phyloP scores from a whole-genome alignment of 257 asterid genomes.

The Hygrophila difformis region DNA sequence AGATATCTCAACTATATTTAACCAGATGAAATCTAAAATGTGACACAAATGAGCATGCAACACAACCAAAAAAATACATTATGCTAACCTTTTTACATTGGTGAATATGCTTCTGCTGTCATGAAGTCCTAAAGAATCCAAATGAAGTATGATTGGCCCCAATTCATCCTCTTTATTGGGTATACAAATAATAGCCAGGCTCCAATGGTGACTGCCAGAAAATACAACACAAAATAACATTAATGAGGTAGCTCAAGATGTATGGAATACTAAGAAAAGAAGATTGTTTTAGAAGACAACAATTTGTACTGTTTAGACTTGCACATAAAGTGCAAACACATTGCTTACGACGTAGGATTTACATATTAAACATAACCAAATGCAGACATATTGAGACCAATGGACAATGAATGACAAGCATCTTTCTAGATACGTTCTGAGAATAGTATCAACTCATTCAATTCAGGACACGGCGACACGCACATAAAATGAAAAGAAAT shows the following conservation, averaged over 20 bases:
- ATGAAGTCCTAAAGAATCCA: constrained; percentile 86
- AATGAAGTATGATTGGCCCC: constrained; percentile 68
- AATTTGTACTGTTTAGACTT: constrained; percentile 3
- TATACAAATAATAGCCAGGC: constrained; percentile 84
- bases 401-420: constrained; percentile 1
- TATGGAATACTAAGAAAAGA: constrained; percentile 9
- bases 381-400: constrained; percentile 7
- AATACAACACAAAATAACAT: constrained; percentile 12
- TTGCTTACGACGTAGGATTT: constrained; percentile 11
- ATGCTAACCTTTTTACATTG: constrained; percentile 56
- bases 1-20: neutral
- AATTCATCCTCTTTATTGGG: constrained; percentile 67
- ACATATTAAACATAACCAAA: constrained; percentile 3
- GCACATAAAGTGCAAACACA: constrained; percentile 14
- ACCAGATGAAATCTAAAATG: neutral
- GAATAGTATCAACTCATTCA: constrained; percentile 7
- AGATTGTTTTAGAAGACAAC: constrained; percentile 12
- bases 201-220: constrained; percentile 75
- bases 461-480: too few relatives aligned
- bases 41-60: constrained; percentile 5
- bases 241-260: constrained; percentile 8
- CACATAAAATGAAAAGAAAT: too few relatives aligned
- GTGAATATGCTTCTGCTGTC: constrained; percentile 43
- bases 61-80: constrained; percentile 11
- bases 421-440: neutral